Percentiles rank a stretch among this genome's conserved stretches.
phyloP scores from a whole-genome alignment of 352 stramenopile genomes.

The Globisporangium takayamanum region DNA sequence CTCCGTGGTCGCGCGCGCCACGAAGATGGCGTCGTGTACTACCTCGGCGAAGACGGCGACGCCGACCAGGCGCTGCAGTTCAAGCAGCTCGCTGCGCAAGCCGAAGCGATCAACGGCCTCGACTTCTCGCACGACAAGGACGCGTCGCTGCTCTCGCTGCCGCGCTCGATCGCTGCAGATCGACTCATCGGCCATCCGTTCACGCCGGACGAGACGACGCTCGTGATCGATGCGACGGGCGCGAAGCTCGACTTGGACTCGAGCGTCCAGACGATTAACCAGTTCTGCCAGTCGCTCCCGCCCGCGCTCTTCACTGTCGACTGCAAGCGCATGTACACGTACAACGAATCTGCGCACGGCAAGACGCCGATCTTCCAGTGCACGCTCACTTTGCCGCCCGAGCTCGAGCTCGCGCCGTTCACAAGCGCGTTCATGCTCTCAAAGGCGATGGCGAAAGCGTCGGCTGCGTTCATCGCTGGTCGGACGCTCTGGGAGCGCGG shows the following conservation, averaged over 20 bases:
- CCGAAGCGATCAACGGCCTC: slow-evolving; percentile 46
- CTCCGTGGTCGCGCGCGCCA: slow-evolving; percentile 67
- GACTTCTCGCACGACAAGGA: slow-evolving; percentile 65
- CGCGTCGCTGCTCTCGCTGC: slow-evolving; percentile 48
- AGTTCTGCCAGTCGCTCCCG: slow-evolving; percentile 74
- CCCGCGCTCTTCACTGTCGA: slow-evolving; percentile 43
- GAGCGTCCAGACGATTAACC: slow-evolving; percentile 63
- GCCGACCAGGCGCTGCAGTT: slow-evolving; percentile 40
- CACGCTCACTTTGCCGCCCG: slow-evolving; percentile 39
- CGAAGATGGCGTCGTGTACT: slow-evolving; percentile 70
- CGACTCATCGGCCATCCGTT: slow-evolving; percentile 26
- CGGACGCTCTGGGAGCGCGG: slow-evolving; percentile 41
- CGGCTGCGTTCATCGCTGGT: slow-evolving; percentile 53
- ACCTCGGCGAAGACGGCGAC: slow-evolving; percentile 52
- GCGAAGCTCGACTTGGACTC: slow-evolving; percentile 71
- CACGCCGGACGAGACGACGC: slow-evolving; percentile 21
- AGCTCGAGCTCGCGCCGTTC: slow-evolving; percentile 44
- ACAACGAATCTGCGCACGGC: slow-evolving; percentile 20
- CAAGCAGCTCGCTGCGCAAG: slow-evolving; percentile 34
- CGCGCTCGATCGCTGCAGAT: slow-evolving; percentile 35
- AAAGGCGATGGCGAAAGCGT: slow-evolving; percentile 53
- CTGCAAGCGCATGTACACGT: slow-evolving; percentile 49
- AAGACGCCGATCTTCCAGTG: slow-evolving; percentile 46
- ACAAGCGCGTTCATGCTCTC: slow-evolving; percentile 38
- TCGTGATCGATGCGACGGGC: slow-evolving; percentile 47